Percentiles rank a stretch among this genome's conserved stretches.
Conservation (phyloP, 805 yeast genomes). For the Kodamaea lidongshanica region DNA sequence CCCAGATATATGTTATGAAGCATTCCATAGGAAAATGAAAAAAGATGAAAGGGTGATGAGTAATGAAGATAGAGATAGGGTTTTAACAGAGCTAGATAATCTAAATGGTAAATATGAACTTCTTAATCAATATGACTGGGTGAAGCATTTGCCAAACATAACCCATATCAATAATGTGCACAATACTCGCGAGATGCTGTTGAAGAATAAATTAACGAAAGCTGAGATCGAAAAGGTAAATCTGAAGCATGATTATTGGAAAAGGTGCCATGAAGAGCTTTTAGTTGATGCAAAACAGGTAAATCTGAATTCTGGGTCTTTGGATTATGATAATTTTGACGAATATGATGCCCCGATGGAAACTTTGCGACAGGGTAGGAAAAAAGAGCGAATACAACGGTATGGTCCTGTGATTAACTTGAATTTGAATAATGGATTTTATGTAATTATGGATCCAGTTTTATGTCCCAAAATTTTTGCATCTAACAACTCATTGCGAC, state of each 20-base stretch:
- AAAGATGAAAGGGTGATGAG: conserved; percentile 59
- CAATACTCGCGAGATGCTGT: conserved; percentile 45
- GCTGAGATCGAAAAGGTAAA: conserved; percentile 38
- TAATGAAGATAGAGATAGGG: conserved; percentile 46
- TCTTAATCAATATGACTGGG: conserved; percentile 43
- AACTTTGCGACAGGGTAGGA: conserved; percentile 18
- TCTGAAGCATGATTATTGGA: conserved; percentile 35
- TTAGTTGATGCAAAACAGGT: conserved; percentile 21
- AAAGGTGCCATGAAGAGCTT: conserved; percentile 23
- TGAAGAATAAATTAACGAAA: conserved; percentile 48
- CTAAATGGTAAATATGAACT: conserved; percentile 40
- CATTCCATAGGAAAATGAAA: conserved; percentile 54
- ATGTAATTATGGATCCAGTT: conserved; percentile 37
- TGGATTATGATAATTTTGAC: conserved; percentile 13
- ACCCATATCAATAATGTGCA: conserved; percentile 44
- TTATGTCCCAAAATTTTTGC: conserved; percentile 18
- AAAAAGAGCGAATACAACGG: conserved; percentile 16
- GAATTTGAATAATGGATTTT: conserved; percentile 30
- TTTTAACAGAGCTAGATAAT: conserved; percentile 53
- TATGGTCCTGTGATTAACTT: conserved; percentile 35
- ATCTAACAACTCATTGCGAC: not conserved
- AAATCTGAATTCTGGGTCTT: no score
- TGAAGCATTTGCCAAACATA: conserved; percentile 36
- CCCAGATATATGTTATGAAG: conserved; percentile 35
- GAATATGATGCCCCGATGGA: conserved; percentile 23